Base-by-base conservation (phyloP, 1,139 yeast genomes). In the Diutina mesorugosa region DNA sequence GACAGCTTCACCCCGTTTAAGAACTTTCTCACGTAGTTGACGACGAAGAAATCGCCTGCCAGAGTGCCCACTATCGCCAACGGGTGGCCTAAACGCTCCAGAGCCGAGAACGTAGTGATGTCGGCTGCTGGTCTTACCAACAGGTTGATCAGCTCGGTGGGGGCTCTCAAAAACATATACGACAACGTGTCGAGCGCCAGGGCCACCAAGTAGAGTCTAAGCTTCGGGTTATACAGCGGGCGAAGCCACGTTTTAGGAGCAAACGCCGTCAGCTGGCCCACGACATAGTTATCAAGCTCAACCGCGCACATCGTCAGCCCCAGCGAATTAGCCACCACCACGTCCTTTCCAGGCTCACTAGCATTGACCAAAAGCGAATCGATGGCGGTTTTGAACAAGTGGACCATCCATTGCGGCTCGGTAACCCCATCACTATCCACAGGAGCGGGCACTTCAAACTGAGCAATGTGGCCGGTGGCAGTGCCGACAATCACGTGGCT, bases 401-500 rank as follows among this genome's bases (percentile, higher is more conserved):
- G 76, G 52, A 65, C 63, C n/a, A 69, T 60, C 57, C 70, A 84
- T 0, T 85, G 79, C 0, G 90, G 58, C 6, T 54, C 56, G 14
- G 56, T 35, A 5, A 58, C 63, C 8, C 55, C 63, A 5, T 55
- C 60, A 6, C 46, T 46, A 14, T 52, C 50, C 41, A 48, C 62
- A 59, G 28, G 66, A 64, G 52, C 60, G 2, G 72, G 72, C 1
- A 86, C 65, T 35, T 78, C 73, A 62, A 79, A 85, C 64, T 87
- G 95, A 0, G 84, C 85, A 7, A 90, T 68, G 46, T 73, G 73
- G 0, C 97, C 97, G 58, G 81, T 80, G 0, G 76, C 69, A 7
- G 84, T 77, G 0, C 96, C 96, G 41, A 83, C 81, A 0, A 85
- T 65, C 1, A 90, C 63, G 8, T 69, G 72, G 2, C 75, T 71